These are phyloP conservation scores for Leptographium radiaticola DNA, from an alignment of 2,329 filamentous ascomycete genomes.

Conservation along the genomic window DNA sequence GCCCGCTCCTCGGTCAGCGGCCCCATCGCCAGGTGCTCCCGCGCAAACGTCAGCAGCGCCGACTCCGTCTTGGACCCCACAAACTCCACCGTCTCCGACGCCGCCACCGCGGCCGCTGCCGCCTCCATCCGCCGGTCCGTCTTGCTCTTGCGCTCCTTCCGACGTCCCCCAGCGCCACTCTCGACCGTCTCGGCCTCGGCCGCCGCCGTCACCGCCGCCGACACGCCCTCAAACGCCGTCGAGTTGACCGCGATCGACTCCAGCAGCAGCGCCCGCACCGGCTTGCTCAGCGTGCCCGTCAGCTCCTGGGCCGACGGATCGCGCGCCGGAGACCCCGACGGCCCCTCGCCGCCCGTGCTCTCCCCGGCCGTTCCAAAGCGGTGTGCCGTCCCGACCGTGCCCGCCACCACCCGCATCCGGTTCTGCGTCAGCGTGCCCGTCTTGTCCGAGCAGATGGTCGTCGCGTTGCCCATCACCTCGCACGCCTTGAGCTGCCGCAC, in stretches of 20 bases:
- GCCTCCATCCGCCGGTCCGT: background rate
- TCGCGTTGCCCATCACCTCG: conserved; percentile 65
- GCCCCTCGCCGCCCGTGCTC: conserved; percentile 9
- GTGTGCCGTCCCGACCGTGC: conserved; percentile 40
- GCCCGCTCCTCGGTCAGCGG: conserved; percentile 49
- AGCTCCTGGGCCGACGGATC: conserved; percentile 33
- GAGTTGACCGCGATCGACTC: conserved; percentile 54
- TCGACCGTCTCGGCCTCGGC: background rate
- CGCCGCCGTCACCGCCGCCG: conserved; percentile 50
- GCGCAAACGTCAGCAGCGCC: conserved; percentile 56
- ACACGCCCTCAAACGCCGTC: conserved; percentile 63
- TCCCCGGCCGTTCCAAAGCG: conserved; percentile 34
- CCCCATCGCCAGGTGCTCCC: conserved; percentile 53
- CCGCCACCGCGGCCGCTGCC: background rate
- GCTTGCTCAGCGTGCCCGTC: conserved; percentile 28
- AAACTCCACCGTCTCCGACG: conserved; percentile 34
- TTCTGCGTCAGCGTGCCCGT: conserved; percentile 56
- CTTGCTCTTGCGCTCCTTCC: background rate
- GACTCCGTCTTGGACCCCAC: conserved; percentile 72
- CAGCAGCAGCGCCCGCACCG: conserved; percentile 39
- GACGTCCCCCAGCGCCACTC: background rate
- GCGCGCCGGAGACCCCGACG: background rate
- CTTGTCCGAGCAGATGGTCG: conserved; percentile 51
- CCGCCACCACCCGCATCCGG: conserved; percentile 55
- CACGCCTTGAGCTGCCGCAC: conserved; percentile 66